Evolutionary conservation across 2,329 filamentous ascomycete species (phyloP).

Genomic region (Fusarium sp.): DNA sequence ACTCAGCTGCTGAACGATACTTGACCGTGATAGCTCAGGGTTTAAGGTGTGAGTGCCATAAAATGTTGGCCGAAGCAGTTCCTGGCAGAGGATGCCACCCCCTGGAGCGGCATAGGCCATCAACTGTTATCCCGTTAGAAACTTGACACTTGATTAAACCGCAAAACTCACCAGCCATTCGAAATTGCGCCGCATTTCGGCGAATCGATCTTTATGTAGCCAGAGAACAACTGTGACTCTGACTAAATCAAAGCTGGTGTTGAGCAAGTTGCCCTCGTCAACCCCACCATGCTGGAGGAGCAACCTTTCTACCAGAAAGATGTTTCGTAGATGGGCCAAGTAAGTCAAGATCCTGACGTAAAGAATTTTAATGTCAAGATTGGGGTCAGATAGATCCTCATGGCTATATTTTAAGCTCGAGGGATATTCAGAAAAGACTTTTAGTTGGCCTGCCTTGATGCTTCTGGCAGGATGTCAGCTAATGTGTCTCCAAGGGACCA

Average conservation of each 20-base stretch:
- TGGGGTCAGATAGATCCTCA: conserved; percentile 51
- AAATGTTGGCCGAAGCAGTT: conserved; percentile 59
- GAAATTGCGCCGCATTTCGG: conserved; percentile 56
- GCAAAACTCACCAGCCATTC: conserved; percentile 61
- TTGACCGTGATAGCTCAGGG: conserved; percentile 56
- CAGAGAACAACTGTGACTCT: conserved; percentile 59
- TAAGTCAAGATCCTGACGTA: conserved; percentile 61
- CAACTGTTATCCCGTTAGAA: conserved; percentile 48
- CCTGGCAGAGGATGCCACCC: conserved; percentile 62
- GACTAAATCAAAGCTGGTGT: conserved; percentile 61
- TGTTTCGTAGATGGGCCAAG: conserved; percentile 65
- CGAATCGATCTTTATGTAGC: conserved; percentile 61
- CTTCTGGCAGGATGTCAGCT: conserved; percentile 43
- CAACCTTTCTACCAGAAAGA: conserved; percentile 69
- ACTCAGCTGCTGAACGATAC: conserved; percentile 63
- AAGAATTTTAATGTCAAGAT: conserved; percentile 47
- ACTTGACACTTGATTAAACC: neutral
- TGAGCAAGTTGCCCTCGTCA: conserved; percentile 56
- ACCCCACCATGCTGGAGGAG: conserved; percentile 59
- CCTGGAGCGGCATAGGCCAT: conserved; percentile 63
- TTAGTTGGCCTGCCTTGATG: conserved; percentile 51
- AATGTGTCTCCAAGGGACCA: neutral
- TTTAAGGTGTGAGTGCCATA: conserved; percentile 48
- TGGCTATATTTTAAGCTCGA: conserved; percentile 54
- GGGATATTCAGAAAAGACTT: conserved; percentile 51